A percentile compares a stretch with the other conserved stretches of the same genome.
phyloP scores from a whole-genome alignment of 2,329 filamentous ascomycete species.

The Pseudogymnoascus sp. region DNA sequence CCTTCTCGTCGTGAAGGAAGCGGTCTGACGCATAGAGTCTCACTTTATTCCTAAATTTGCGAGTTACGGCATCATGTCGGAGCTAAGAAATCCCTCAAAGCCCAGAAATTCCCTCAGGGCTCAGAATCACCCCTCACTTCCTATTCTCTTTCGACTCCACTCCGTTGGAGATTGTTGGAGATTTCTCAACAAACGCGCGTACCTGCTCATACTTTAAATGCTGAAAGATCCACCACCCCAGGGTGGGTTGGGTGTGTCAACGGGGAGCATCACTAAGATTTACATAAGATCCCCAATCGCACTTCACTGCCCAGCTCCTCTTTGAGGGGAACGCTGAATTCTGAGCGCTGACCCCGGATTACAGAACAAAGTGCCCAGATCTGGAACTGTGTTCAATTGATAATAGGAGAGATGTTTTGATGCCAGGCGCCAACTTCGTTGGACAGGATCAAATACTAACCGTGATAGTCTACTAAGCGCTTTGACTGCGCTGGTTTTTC shows the following conservation, averaged over 20 bases:
- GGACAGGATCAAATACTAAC: not conserved
- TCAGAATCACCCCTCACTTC: not conserved
- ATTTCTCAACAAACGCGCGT: not conserved
- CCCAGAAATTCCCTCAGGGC: not conserved
- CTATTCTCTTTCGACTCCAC: not conserved
- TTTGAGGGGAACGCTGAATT: not conserved
- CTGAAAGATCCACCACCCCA: not conserved
- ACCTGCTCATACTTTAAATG: not conserved
- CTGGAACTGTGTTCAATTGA: not conserved
- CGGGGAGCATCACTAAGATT: not conserved
- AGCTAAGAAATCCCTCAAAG: not conserved
- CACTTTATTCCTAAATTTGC: not conserved
- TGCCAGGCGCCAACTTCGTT: not conserved
- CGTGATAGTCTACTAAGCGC: not conserved
- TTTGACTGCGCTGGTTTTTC: not conserved
- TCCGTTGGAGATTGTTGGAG: not conserved
- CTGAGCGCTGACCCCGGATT: not conserved
- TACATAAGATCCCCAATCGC: not conserved
- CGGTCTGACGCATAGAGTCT: not conserved
- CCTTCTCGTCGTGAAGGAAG: not conserved
- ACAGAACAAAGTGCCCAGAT: not conserved
- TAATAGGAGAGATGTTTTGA: not conserved
- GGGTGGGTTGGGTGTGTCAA: not conserved
- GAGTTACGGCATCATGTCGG: not conserved
- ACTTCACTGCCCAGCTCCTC: not conserved